Base-by-base conservation (phyloP, 2,329 filamentous ascomycete genomes). In the Xenoacremonium recifei region DNA sequence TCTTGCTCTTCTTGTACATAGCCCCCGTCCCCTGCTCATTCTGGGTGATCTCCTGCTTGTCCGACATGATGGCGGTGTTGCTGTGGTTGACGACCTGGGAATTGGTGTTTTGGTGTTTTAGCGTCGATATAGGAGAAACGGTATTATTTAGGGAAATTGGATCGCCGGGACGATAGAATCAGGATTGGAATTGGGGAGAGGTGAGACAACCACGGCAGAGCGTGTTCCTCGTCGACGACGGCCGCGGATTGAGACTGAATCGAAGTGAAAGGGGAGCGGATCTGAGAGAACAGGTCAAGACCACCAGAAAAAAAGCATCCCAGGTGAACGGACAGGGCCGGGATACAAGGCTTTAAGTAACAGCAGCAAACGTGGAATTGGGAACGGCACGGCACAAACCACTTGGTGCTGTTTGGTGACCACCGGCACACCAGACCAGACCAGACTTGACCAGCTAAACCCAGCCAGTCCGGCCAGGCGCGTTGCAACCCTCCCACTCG, bases 21-120 rank as follows among this genome's bases (percentile, higher is more conserved):
- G 57, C 46, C 37, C 51, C 56, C 7, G 11, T 34, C 16, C 32
- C 32, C 38, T 50, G 50, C 54, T 74, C 68, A 29, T 57, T 54
- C 59, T 68, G 63, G 19, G 57, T 51, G 42, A 62, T 51, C 35
- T 60, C 58, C 27, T 60, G 45, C 57, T 69, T 69, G 3, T 30
- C 13, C 52, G 67, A 65, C 44, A 63, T 65, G 68, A 70, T 70
- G 47, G 25, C 30, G 17, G 36, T 51, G 35, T 29, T 35, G 10
- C 13, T 29, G 18, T n/a, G n/a, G n/a, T n/a, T n/a, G n/a, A n/a
- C 13, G 6, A 17, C 6, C 15, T 35, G 17, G 21, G 21, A 21
- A 6, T 21, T 17, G 25, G 20, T 15, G 20, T 27, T 18, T 35
- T 31, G 29, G 29, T 31, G 29, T 15, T n/a, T n/a, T 15, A 9